Base-by-base conservation (phyloP, 768 basidiomycete species). In the Termitomyces sp. region DNA sequence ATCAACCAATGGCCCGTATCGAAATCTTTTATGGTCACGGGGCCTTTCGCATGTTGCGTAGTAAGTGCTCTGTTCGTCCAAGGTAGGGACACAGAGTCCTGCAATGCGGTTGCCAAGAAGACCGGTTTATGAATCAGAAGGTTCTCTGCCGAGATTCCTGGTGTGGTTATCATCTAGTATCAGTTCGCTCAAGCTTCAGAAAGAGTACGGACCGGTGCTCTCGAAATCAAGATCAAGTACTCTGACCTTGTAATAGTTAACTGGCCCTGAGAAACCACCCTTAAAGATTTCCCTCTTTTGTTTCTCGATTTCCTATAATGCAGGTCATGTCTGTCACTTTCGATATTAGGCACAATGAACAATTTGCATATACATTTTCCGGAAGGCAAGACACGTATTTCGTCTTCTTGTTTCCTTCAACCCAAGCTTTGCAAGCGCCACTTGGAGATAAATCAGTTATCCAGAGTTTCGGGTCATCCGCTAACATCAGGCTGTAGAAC, bases 401-500 rank as follows among this genome's bases (percentile, higher is more conserved):
- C 0, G 63, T 66, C 38, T 42, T 64, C 31, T 58, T 66, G 33
- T 67, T 64, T 5, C 50, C 43, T 47, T 66, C 56, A 3, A 74
- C 27, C 67, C 70, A 72, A 23, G 58, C 65, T 42, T 67, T 64
- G 7, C 64, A 22, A 10, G 63, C 66, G 7, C 72, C 75, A 2
- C 49, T 22, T 0, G 67, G 66, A 1, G 56, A 51, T 15, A 76
- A 16, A 44, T 71, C 25, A 7, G 58, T 61, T 10, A 29, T 50
- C 70, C 70, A 71, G 12, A 68, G 13, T 32, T 57, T 58, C 2
- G 67, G 60, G 32, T 68, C 68, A 7, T 63, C 61, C 0, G 74
- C 60, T 49, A 70, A 69, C 3, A 74, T 0, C 5, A 72, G 23
- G 33, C 60, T 68, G 29, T 66, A 67, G 64, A 77, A 78, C 0